Evolutionary conservation across 2,329 filamentous ascomycete genomes (phyloP), one percentile per base, ranked within the genome.

Genomic region (Venturia effusa): DNA sequence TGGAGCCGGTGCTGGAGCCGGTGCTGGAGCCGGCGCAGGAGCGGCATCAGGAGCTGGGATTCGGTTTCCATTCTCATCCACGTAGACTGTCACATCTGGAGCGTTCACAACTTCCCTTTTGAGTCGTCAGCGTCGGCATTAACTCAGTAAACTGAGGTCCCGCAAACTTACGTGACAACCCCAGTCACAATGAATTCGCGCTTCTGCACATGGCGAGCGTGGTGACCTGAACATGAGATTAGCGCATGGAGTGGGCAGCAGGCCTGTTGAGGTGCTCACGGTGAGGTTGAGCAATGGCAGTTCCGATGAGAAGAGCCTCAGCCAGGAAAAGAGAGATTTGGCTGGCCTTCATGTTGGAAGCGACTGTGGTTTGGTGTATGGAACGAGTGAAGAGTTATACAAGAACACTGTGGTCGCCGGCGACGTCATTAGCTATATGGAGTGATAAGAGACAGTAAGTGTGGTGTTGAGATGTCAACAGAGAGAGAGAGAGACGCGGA

Each of bases 41-140:
- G 63, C 40, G 17, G 59, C 43, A 15, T 64, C 61, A 30, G 59
- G 51, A 34, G 45, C 64, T 27, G 76, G 78, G 66, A 85, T 67
- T 2, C 79, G 76, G n/a, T 79, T 76, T 64, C 84, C 84, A 64
- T 80, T 71, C 67, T 81, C 74, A 69, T 89, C 80, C 57, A 88
- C 83, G 73, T 83, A 88, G 69, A 88, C 79, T 34, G 85, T 71
- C 27, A 80, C 78, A 61, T 82, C 76, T 65, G 81, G 75, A 6
- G 79, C 76, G 11, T 77, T 68, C 45, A 79, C 75, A 45, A 78
- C 80, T 22, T 61, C 63, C 63, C 63, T 48, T 54, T 51, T 4
- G 11, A 27, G 2, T 17, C 2, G 4, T 48, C n/a, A 60, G 59
- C 11, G 15, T 59, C 59, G 30, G 27, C 17, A 5, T 27, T 15